A percentile compares a stretch with the other conserved stretches of the same genome.
Conservation (phyloP, 257 asterid genomes). For the Galeopsis tetrahit region DNA sequence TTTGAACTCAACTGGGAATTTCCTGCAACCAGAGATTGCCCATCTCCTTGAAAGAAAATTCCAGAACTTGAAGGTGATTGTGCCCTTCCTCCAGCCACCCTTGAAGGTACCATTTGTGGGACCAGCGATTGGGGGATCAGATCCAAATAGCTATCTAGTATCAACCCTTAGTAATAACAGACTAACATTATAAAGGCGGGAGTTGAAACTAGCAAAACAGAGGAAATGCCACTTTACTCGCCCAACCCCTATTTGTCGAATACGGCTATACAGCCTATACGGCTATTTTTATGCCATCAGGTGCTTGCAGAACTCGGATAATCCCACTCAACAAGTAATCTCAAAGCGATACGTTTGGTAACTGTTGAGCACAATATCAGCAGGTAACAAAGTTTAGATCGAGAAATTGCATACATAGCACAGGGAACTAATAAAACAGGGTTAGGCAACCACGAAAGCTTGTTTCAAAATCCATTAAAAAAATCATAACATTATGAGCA, state of each 20-base stretch:
- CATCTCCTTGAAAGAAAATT: conserved; percentile 78
- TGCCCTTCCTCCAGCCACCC: conserved; percentile 68
- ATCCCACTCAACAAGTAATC: conserved; percentile 27
- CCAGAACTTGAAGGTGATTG: conserved; percentile 87
- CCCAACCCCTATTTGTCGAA: neutral
- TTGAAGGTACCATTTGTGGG: conserved; percentile 63
- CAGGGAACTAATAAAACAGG: neutral
- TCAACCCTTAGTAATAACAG: conserved; percentile 25
- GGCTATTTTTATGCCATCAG: conserved; percentile 14
- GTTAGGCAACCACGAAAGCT: neutral
- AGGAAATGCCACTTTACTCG: neutral
- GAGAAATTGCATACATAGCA: neutral
- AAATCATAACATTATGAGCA: neutral
- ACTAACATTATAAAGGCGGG: conserved; percentile 1
- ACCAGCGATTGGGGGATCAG: conserved; percentile 39
- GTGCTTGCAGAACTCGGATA: conserved; percentile 18
- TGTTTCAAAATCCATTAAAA: neutral
- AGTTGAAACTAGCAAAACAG: conserved; percentile 17
- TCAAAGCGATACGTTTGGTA: neutral
- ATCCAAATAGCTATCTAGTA: conserved; percentile 36
- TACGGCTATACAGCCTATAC: neutral
- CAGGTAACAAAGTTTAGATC: conserved; percentile 4
- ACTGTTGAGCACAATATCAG: conserved; percentile 34
- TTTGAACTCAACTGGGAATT: conserved; percentile 71
- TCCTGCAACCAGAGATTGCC: conserved; percentile 61